Evolutionary conservation across 2,329 filamentous ascomycete genomes (phyloP), one percentile per base, ranked within the genome.

Genomic region (Podosphaera xanthii): DNA sequence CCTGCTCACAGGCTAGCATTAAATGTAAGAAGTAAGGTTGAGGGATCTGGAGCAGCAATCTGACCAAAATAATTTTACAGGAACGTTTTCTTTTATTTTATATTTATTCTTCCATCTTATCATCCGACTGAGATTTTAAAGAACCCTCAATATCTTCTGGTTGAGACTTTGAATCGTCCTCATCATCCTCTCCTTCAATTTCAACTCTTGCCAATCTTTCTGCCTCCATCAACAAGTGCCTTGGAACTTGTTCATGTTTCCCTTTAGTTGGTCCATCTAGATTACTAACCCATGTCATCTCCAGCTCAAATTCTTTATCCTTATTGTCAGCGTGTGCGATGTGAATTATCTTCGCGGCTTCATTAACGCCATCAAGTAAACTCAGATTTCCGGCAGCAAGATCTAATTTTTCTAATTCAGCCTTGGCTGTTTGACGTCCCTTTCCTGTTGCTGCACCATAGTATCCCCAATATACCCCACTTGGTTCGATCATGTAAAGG

Each of bases 401-500:
- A 71, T 97, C 88, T 61, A 98, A 79, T 79, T 98, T 98, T 80
- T 98, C 92, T 62, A 98, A 80, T 76, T 98, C 92, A 7, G 91
- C 89, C 78, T 98, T 98, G 69, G 92, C 92, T 58, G 90, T 85
- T 75, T 98, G 92, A 67, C 92, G 81, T 63, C 92, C 92, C 75
- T 98, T 98, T 69, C 92, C 92, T 12, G 92, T 96, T 57, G 92
- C 92, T 46, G 92, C 92, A 66, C 92, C 92, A 72, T 96, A 96
- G 78, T 98, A 98, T 61, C 92, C 92, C 92, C 92, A 98, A 77
- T 95, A 97, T 65, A 91, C 75, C 59, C 92, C 92, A 69, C 89
- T 95, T 49, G 92, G 92, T 76, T 98, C 92, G 66, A 98, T 91
- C 92, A 98, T 98, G 79, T 96, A 98, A 62, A 98, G 80, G 63